Evolutionary conservation across 2,329 filamentous ascomycete species (phyloP).

Genomic region (Colletotrichum kahawae): DNA sequence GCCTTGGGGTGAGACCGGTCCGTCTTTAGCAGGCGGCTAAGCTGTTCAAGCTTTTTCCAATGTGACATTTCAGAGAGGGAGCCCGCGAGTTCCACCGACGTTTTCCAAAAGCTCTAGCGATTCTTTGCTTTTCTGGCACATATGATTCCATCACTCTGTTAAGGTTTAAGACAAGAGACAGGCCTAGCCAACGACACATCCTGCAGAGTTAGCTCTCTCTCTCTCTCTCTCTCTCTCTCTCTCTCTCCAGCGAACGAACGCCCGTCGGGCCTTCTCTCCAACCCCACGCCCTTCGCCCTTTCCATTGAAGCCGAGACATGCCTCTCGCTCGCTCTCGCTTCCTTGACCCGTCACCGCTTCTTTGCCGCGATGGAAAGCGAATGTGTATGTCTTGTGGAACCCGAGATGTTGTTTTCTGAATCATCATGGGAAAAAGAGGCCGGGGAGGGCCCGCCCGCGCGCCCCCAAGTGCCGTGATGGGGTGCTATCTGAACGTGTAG

Average conservation of each 20-base stretch:
- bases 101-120: background rate
- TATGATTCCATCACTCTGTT: background rate
- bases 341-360: background rate
- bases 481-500: background rate
- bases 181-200: background rate
- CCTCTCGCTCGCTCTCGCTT: background rate
- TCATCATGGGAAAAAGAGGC: background rate
- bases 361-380: background rate
- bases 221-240: background rate
- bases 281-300: background rate
- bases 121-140: background rate
- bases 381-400: background rate
- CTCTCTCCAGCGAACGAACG: background rate
- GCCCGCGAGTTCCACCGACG: background rate
- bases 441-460: background rate
- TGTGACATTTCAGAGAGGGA: background rate
- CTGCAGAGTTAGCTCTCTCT: background rate
- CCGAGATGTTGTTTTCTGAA: background rate
- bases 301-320: background rate
- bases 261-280: background rate
- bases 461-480: background rate
- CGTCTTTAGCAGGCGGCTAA: background rate
- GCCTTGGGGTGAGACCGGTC: background rate
- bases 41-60: background rate
- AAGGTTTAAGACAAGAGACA: background rate